Evolutionary conservation across 352 stramenopile species (phyloP), one percentile per base, ranked within the genome.

Genomic region (Phytopythium litorale): DNA sequence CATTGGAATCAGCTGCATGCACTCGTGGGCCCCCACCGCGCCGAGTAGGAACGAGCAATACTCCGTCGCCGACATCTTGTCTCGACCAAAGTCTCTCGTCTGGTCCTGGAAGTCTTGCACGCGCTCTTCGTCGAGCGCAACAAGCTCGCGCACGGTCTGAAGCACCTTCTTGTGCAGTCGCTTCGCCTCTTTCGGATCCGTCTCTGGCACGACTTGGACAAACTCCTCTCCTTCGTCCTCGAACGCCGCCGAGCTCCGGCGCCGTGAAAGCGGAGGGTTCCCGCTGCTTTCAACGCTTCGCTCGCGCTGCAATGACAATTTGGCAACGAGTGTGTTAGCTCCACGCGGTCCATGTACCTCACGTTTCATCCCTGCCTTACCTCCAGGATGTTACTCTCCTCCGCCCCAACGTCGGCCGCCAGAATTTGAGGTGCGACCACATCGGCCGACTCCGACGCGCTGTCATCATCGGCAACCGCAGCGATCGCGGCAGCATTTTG

Each of bases 31-130:
- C 19, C 84, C 84, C 28, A 93, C 67, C 11, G 79, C 78, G 4
- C 84, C 81, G 30, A 89, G 74, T 7, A 93, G 66, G 60, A 91
- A 93, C 9, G 84, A 79, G 43, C 80, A 88, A 60, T 91, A 91
- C 46, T 91, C 82, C n/a, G 79, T 89, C 0, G 78, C 81, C 45
- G 79, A 80, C 12, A 72, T 83, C 59, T 88, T 84, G 1, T 79
- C 77, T 13, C 80, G 75, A 5, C 84, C 84, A 69, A 91, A 93
- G 59, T 93, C 82, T 58, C 77, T 88, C 0, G 81, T 91, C 56
- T 89, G 81, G 30, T 91, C 82, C 49, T 91, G 84, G 54, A 93
- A 93, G 55, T 89, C 84, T 21, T 77, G 79, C 15, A 91, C 80
- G 40, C 84, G 84, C 42, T 91, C 84, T 61, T 91, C 80, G 30